Evolutionary conservation across 352 stramenopile species (phyloP).

Genomic region (Phytophthora parvispora): DNA sequence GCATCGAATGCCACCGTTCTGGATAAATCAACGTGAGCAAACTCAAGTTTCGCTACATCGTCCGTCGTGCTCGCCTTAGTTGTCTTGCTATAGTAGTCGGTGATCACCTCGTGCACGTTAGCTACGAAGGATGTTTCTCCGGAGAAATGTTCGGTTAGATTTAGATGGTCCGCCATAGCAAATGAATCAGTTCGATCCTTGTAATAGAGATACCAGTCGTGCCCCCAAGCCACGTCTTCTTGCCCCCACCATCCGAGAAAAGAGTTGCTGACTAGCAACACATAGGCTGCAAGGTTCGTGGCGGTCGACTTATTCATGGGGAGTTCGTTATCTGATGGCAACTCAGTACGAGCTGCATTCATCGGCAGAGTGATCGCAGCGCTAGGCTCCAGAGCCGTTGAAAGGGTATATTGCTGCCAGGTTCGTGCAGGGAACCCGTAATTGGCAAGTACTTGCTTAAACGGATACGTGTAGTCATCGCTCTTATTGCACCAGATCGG

Average conservation of each 20-base stretch:
- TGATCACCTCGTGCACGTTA: neutral
- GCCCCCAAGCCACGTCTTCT: neutral
- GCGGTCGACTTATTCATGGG: conserved; percentile 10
- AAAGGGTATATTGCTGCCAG: conserved; percentile 10
- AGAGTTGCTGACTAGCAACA: conserved; percentile 1
- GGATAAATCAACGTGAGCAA: conserved; percentile 8
- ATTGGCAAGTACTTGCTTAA: conserved; percentile 4
- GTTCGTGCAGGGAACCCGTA: conserved; percentile 4
- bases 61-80: conserved; percentile 8
- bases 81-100: conserved; percentile 9
- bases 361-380: neutral
- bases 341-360: neutral
- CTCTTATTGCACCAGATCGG: conserved; percentile 12
- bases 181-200: too few species aligned
- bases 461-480: conserved; percentile 1
- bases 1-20: conserved; percentile 10
- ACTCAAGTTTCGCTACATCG: conserved; percentile 6
- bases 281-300: conserved; percentile 8
- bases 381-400: conserved; percentile 1
- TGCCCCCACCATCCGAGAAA: conserved; percentile 8
- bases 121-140: too few species aligned
- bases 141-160: too few species aligned
- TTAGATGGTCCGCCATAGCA: conserved; percentile 4
- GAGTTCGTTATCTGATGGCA: neutral
- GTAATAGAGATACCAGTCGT: too few species aligned